Percentiles rank a stretch among this genome's conserved stretches.
Evolutionary conservation across 768 basidiomycete genomes (phyloP).

Genomic region (Amanita subjunquillea): DNA sequence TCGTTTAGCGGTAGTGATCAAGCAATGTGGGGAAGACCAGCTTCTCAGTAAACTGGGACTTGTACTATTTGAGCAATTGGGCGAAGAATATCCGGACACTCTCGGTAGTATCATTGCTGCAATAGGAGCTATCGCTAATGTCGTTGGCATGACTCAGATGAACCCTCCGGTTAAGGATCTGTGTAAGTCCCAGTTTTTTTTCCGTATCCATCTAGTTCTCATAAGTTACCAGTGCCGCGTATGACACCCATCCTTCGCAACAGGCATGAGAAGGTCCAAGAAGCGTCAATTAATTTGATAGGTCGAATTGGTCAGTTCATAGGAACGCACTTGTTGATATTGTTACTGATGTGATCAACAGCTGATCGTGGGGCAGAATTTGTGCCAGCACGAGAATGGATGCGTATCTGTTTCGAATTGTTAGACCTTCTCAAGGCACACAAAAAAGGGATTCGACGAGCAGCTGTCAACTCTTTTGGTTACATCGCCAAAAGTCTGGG

Average conservation of each 20-base stretch:
- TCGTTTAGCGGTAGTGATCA: constrained; percentile 95
- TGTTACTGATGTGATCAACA: constrained; percentile 5
- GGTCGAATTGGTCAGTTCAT: constrained; percentile 78
- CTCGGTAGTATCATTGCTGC: constrained; percentile 99
- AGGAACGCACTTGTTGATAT: constrained; percentile 7
- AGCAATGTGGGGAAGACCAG: constrained; percentile 96
- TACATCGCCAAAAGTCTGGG: constrained; percentile 99
- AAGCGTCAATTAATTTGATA: constrained; percentile 98
- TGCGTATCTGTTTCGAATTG: constrained; percentile 99
- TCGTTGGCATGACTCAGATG: constrained; percentile 99
- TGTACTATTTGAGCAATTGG: constrained; percentile 95
- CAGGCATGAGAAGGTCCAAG: constrained; percentile 98
- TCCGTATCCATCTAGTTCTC: not conserved
- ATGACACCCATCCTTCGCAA: constrained; percentile 99
- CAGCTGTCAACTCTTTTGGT: constrained; percentile 98
- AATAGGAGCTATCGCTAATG: constrained; percentile 97
- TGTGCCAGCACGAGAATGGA: constrained; percentile 98
- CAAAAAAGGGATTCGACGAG: constrained; percentile 97
- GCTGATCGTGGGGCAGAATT: constrained; percentile 99
- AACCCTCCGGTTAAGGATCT: constrained; percentile 99
- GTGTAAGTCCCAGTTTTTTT: constrained; percentile 43
- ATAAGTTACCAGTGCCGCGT: constrained; percentile 66
- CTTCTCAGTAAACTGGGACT: constrained; percentile 92
- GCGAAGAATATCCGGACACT: constrained; percentile 99
- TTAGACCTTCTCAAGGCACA: constrained; percentile 96